A percentile compares a stretch with the other conserved stretches of the same genome.
phyloP scores from a whole-genome alignment of 140 eudicot species.

The Anethum foeniculum region DNA sequence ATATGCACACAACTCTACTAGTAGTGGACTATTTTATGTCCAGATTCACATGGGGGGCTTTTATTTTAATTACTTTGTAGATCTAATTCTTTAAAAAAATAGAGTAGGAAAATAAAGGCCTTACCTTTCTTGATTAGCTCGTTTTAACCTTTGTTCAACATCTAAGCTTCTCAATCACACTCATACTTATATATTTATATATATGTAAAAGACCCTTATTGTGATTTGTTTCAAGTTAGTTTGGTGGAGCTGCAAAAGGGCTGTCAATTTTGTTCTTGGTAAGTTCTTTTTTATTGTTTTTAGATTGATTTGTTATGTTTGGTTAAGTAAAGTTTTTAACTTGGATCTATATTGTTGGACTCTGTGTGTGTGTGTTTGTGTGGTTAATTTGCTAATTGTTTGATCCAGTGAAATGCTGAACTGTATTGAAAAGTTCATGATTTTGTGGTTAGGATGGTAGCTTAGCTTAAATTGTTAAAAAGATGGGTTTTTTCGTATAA shows the following conservation, averaged over 20 bases:
- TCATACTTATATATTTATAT: background rate
- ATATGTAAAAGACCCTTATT: background rate
- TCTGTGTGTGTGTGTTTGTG: background rate
- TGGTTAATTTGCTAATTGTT: background rate
- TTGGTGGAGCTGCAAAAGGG: background rate
- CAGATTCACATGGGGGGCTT: background rate
- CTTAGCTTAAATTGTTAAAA: background rate
- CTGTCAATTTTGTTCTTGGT: background rate
- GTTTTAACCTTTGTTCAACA: background rate
- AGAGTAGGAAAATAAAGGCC: background rate
- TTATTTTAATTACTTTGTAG: background rate
- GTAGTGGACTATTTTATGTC: background rate
- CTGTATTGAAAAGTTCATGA: background rate
- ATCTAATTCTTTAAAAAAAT: slow-evolving; percentile 7
- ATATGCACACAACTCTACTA: background rate
- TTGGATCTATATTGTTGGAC: background rate
- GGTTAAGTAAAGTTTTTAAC: background rate
- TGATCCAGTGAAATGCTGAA: background rate
- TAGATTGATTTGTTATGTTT: background rate
- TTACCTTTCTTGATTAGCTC: slow-evolving; percentile 10
- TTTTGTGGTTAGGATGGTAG: background rate
- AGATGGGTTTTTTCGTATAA: background rate
- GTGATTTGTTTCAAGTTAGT: background rate
- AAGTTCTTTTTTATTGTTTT: background rate
- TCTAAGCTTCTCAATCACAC: background rate